Conservation (phyloP, 495 filamentous ascomycete genomes). For the Letharia columbiana region DNA sequence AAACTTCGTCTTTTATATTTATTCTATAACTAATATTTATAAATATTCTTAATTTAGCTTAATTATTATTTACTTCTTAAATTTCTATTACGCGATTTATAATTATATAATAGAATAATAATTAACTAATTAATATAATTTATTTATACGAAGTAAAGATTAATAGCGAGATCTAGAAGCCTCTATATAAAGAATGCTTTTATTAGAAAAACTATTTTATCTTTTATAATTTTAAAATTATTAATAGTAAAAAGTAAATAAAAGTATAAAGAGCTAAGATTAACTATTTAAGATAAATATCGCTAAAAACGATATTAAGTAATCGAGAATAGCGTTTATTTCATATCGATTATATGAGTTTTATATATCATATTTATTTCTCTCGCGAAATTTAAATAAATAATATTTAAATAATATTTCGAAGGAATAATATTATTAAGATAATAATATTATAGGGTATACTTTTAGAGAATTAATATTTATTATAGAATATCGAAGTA, state of each 20-base stretch:
- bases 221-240: not conserved
- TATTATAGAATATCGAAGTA: too few relatives aligned
- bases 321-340: not conserved
- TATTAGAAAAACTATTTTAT: not conserved
- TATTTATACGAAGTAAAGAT: not conserved
- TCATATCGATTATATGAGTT: not conserved
- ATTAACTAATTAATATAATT: not conserved
- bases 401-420: too few relatives aligned
- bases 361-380: not conserved
- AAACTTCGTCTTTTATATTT: not conserved
- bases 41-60: not conserved
- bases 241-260: not conserved
- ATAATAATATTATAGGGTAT: too few relatives aligned
- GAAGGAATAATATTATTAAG: too few relatives aligned
- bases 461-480: too few relatives aligned
- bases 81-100: not conserved
- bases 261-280: not conserved
- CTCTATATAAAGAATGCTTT: not conserved
- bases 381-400: too few relatives aligned
- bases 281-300: not conserved
- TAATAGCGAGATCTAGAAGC: not conserved
- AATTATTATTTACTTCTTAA: not conserved
- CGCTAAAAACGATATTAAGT: not conserved
- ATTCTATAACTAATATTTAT: not conserved
- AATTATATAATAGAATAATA: not conserved